Evolutionary conservation across 345 rosid genomes (phyloP).

Genomic region (Pseudoturritis turrita): DNA sequence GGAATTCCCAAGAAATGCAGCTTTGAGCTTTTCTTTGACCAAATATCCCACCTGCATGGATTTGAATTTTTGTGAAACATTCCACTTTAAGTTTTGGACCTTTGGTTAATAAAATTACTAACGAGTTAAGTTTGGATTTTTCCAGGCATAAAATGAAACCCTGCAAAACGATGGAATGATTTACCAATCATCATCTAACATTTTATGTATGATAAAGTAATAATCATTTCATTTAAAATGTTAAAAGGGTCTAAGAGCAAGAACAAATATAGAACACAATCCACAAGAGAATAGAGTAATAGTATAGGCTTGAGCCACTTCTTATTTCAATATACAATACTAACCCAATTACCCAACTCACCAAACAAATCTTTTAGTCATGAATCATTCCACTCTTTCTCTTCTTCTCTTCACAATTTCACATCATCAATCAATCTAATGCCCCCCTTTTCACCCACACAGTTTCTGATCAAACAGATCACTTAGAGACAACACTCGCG

Average conservation of each 20-base stretch:
- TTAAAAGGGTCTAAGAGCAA: not conserved
- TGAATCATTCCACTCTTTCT: conserved; percentile 12
- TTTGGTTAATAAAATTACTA: not conserved
- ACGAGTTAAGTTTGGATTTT: not conserved
- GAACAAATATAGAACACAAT: conserved; percentile 15
- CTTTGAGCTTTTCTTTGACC: not conserved
- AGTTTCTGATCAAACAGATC: conserved; percentile 7
- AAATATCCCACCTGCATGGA: conserved; percentile 9
- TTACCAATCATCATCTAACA: not conserved
- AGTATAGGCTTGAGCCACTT: conserved; percentile 11
- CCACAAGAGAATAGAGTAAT: not conserved
- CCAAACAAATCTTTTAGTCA: not conserved
- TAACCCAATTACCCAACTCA: conserved; percentile 6
- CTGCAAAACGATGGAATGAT: not conserved
- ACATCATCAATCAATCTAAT: conserved; percentile 16
- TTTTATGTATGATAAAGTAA: not conserved
- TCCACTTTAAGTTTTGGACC: not conserved
- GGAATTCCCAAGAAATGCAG: not conserved
- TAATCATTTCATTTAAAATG: conserved; percentile 6
- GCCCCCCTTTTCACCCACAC: not conserved
- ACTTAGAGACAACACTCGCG: conserved; percentile 48
- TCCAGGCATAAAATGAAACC: not conserved
- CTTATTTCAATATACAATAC: conserved; percentile 29
- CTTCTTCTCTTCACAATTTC: conserved; percentile 13
- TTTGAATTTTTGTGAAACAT: not conserved